A percentile compares a stretch with the other conserved stretches of the same genome.
Conservation (phyloP, 495 filamentous ascomycete species). For the Penicillium parvum region DNA sequence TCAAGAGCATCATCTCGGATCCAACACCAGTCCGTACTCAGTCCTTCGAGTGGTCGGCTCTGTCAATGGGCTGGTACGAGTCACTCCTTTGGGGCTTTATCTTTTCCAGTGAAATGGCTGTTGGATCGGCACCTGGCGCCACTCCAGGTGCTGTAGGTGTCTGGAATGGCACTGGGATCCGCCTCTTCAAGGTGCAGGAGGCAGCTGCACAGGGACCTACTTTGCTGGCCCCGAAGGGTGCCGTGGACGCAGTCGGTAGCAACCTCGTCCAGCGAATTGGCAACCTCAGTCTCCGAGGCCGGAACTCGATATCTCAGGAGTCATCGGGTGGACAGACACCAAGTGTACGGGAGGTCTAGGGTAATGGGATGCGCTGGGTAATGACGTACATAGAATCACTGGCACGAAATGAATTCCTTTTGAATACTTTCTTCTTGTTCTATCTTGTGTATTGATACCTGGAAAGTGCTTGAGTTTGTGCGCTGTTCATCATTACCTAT, state of each 20-base stretch:
- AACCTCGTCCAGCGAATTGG: slow-evolving; percentile 87
- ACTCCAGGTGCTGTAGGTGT: slow-evolving; percentile 78
- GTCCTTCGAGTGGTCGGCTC: slow-evolving; percentile 90
- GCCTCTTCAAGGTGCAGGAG: slow-evolving; percentile 87
- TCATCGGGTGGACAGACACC: slow-evolving; percentile 26
- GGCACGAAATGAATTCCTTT: slow-evolving; percentile 11
- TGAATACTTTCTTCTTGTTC: neutral
- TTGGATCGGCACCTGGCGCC: slow-evolving; percentile 51
- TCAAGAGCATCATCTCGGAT: slow-evolving; percentile 60
- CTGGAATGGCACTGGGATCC: slow-evolving; percentile 88
- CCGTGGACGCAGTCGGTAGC: slow-evolving; percentile 92
- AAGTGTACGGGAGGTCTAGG: slow-evolving; percentile 37
- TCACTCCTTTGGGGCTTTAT: slow-evolving; percentile 93
- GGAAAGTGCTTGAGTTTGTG: slow-evolving; percentile 5
- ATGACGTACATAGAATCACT: slow-evolving; percentile 20
- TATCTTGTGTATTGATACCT: slow-evolving; percentile 12
- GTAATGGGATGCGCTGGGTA: neutral
- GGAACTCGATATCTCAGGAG: slow-evolving; percentile 32
- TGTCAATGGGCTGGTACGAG: slow-evolving; percentile 95
- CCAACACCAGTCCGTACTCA: slow-evolving; percentile 73
- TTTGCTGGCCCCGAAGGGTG: slow-evolving; percentile 77
- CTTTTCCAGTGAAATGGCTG: slow-evolving; percentile 84
- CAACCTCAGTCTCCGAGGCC: slow-evolving; percentile 57
- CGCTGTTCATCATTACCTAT: too few species aligned
- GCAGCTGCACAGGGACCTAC: slow-evolving; percentile 74